Evolutionary conservation across 2,329 filamentous ascomycete genomes (phyloP), one percentile per base, ranked within the genome.

Genomic region (Ploettnerulaceae sp.): DNA sequence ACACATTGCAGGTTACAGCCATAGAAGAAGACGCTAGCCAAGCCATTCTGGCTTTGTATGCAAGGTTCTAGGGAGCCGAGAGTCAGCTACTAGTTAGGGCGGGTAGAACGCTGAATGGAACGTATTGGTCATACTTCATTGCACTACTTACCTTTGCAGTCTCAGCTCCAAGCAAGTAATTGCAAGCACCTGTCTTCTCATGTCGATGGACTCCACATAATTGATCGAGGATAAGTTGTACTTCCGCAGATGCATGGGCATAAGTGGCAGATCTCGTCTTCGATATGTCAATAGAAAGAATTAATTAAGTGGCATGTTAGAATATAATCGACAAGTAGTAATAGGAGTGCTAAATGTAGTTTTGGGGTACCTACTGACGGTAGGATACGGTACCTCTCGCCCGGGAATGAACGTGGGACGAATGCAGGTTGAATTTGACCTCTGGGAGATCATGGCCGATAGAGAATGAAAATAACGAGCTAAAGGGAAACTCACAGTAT

Each of bases 191-290:
- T 1, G 84, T 87, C 55, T 75, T 83, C 66, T 90, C 79, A 59
- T 81, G 89, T n/a, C 87, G 79, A 64, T 94, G 89, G 25, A 91
- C 84, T 43, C 82, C 80, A 64, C 88, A 93, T 35, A 79, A 69
- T 9, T 86, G 75, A 2, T n/a, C n/a, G 88, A 87, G 57, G 87
- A 94, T 6, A 94, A 73, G 58, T 93, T 94, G 68, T 86, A 94
- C 47, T 89, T 81, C 9, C 76, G 71, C 21, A 94, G 71, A 62
- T 94, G 86, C 1, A n/a, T n/a, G n/a, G n/a, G 81, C 79, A 59
- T 90, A 88, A 1, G 87, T 86, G 15, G 71, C 68, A 1, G 82
- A 83, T 8, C 85, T 79, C 64, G 94, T 94, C 68, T 80, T 81
- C 1, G 85, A 74, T 3, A 79, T 81, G 43, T 90, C 82, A 3